phyloP scores from a whole-genome alignment of 176 grass and related monocot species.

The barley (Hordeum vulgare) region MorexV3_pseudomolecules_assembly NC_058519.1:455174221-455174720 shows the following conservation, averaged over 20 bases:
- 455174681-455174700: too few relatives aligned
- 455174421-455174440: neutral
- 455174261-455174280: too few relatives aligned
- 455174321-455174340: too few relatives aligned
- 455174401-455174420: neutral
- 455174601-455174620: neutral
- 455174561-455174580: neutral
- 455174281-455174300: too few relatives aligned
- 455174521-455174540: neutral
- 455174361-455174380: too few relatives aligned
- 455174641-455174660: neutral
- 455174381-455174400: too few relatives aligned
- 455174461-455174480: neutral
- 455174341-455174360: too few relatives aligned
- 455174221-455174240: too few relatives aligned
- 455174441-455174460: neutral
- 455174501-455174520: neutral
- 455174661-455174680: neutral
- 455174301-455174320: too few relatives aligned
- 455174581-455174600: neutral
- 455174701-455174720: too few relatives aligned
- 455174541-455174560: neutral
- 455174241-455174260: too few relatives aligned
- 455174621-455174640: neutral
- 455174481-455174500: neutral